These are phyloP conservation scores for Hordeum pubiflorum DNA, from an alignment of 202 grass and related monocot species.

Conservation along the genomic window DNA sequence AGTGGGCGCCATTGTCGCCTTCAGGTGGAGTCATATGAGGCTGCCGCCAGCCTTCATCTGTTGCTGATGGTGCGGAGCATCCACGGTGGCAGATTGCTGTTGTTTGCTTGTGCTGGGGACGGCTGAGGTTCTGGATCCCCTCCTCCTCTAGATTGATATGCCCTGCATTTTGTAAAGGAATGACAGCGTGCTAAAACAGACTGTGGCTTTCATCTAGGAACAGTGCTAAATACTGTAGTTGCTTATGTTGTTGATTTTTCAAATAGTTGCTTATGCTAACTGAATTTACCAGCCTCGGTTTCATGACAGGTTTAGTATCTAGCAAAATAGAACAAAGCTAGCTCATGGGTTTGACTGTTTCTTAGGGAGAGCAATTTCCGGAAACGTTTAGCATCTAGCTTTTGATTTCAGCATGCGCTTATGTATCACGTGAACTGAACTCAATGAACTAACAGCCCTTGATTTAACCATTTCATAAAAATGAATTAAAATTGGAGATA, in stretches of 20 bases:
- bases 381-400: background rate
- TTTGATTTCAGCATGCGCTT: background rate
- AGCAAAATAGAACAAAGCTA: background rate
- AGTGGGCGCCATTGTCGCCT: background rate
- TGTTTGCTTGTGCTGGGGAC: constrained; percentile 14
- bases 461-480: background rate
- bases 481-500: background rate
- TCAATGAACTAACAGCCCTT: background rate
- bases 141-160: constrained; percentile 19
- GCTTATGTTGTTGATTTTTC: background rate
- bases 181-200: background rate
- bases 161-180: constrained; percentile 24
- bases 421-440: background rate
- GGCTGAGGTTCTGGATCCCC: constrained; percentile 15
- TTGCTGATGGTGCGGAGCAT: constrained; percentile 34
- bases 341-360: background rate
- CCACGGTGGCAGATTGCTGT: constrained; percentile 42
- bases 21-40: background rate
- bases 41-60: constrained; percentile 19
- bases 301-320: background rate
- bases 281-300: background rate
- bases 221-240: background rate
- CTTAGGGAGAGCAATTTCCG: background rate
- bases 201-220: background rate
- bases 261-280: background rate